Evolutionary conservation across 257 asterid genomes (phyloP).

Genomic region (Scutellaria baicalensis): DNA sequence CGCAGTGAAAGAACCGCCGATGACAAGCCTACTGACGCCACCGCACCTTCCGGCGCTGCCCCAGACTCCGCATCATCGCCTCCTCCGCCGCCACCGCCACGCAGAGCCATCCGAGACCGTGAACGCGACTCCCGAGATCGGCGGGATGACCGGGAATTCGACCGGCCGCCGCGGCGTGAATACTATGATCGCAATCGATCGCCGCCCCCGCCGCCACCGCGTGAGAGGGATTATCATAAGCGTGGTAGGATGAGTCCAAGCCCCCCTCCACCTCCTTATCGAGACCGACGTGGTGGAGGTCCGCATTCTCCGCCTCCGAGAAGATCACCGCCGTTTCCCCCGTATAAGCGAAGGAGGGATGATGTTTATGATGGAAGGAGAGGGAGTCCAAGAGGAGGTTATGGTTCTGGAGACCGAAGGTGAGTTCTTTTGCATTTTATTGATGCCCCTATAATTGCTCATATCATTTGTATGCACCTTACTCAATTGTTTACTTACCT

Average conservation of each 20-base stretch:
- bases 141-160: constrained; percentile 73
- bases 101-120: constrained; percentile 48
- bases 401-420: constrained; percentile 84
- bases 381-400: constrained; percentile 91
- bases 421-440: constrained; percentile 17
- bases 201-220: constrained; percentile 55
- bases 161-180: constrained; percentile 63
- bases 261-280: constrained; percentile 85
- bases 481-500: neutral
- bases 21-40: constrained; percentile 27
- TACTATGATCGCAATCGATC: constrained; percentile 72
- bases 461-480: neutral
- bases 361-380: constrained; percentile 75
- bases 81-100: constrained; percentile 50
- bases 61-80: constrained; percentile 51
- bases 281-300: constrained; percentile 72
- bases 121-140: constrained; percentile 71
- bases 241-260: constrained; percentile 73
- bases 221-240: constrained; percentile 64
- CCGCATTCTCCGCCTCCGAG: constrained; percentile 69
- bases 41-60: constrained; percentile 31
- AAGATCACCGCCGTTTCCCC: constrained; percentile 55
- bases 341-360: constrained; percentile 78
- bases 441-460: neutral
- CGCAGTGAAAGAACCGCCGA: constrained; percentile 21